Conservation (phyloP, 2,329 filamentous ascomycete species). For the Penicillium sp. region DNA sequence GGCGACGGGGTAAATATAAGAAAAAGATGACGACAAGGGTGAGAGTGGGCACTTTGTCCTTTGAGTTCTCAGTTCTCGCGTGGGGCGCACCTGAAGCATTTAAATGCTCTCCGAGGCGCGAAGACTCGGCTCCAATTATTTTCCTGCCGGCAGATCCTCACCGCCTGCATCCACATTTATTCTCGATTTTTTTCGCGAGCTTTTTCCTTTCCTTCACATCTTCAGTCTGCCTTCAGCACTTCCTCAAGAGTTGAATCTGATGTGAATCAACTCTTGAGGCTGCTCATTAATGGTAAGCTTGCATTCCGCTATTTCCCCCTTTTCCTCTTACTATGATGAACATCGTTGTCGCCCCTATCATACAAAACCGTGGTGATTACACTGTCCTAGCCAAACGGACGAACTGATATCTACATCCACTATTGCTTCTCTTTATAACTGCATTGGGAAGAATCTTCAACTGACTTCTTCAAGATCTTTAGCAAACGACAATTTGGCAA, state of each 20-base stretch:
- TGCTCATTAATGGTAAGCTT: slow-evolving; percentile 32
- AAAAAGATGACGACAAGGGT: background rate
- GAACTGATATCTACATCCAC: slow-evolving; percentile 47
- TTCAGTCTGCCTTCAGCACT: slow-evolving; percentile 11
- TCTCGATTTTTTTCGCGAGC: slow-evolving; percentile 21
- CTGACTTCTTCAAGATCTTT: slow-evolving; percentile 32
- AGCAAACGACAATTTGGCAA: background rate
- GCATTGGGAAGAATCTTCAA: slow-evolving; percentile 15
- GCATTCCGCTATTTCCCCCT: slow-evolving; percentile 9
- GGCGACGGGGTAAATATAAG: background rate
- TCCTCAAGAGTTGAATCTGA: slow-evolving; percentile 23
- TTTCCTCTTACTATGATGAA: slow-evolving; percentile 54
- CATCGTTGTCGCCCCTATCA: slow-evolving; percentile 65
- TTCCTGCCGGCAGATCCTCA: slow-evolving; percentile 33
- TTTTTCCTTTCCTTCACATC: slow-evolving; percentile 13
- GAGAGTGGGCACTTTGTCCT: slow-evolving; percentile 10
- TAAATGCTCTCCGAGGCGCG: slow-evolving; percentile 6
- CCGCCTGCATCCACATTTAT: slow-evolving; percentile 27
- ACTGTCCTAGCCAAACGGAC: slow-evolving; percentile 64
- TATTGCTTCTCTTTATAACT: slow-evolving; percentile 13
- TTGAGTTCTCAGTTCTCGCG: slow-evolving; percentile 21
- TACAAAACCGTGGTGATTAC: slow-evolving; percentile 61
- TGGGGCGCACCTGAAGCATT: slow-evolving; percentile 20
- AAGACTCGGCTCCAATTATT: slow-evolving; percentile 21
- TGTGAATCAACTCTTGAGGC: slow-evolving; percentile 22